Evolutionary conservation across 139 green algal species (phyloP), one percentile per base, ranked within the genome.

Genomic region (Diplosphaera chodatii): DNA sequence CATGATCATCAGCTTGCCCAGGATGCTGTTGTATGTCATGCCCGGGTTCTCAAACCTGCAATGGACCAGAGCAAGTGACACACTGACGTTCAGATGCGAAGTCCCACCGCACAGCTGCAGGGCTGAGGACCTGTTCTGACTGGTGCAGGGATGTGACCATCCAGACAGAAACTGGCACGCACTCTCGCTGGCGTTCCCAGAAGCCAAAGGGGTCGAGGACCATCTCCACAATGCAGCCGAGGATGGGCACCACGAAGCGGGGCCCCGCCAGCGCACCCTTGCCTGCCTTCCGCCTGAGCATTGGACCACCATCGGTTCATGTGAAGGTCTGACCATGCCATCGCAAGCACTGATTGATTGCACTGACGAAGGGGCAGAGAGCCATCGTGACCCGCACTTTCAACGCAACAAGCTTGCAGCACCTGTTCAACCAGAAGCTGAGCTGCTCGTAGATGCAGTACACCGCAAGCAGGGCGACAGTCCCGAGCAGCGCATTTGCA

Each of bases 221-320:
- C 90, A 96, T 96, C 67, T 86, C 79, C 21, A 94, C 78, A 6
- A 96, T 77, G 40, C 89, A 83, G 4, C 90, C 90, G 16, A 95
- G 28, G 22, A 96, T 65, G n/a, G 90, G 90, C 0, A 79, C 80
- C 21, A 85, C 82, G 32, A 48, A 81, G 40, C 63, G 25, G 1
- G 89, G 89, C 3, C 83, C 83, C 10, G 78, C 64, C 68, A 88
- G 69, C 40, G 75, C 79, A 27, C 70, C 67, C 33, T 37, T 68
- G 21, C 69, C n/a, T n/a, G n/a, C 63, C 40, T 25, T 6, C 81
- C 85, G 89, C 79, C 63, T 56, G 37, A 20, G 2, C 20, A 21
- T 30, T 23, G 2, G 21, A 40, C 29, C 40, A 16, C 1, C 30
- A 33, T 1, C 40, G 25, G 4, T 40, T 0, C 37, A 41, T 5